phyloP scores from a whole-genome alignment of 371 early-diverging fungal genomes.

The Synchytrium microbalum region DNA sequence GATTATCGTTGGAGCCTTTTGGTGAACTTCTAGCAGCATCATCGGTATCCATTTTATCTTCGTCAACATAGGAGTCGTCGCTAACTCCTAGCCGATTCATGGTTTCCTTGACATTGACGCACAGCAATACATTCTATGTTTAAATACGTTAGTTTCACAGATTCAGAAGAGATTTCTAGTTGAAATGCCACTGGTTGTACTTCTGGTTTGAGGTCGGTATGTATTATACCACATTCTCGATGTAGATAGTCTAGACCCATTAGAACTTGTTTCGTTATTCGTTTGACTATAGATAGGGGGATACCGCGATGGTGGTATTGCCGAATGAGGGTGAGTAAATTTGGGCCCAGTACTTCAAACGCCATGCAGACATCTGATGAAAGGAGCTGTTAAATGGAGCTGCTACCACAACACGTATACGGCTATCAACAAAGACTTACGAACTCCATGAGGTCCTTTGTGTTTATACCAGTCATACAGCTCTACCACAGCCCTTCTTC shows the following conservation, averaged over 20 bases:
- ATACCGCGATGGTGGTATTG: constrained; percentile 72
- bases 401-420: background rate
- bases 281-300: constrained; percentile 74
- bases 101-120: constrained; percentile 71
- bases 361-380: constrained; percentile 84
- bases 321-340: constrained; percentile 75
- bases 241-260: constrained; percentile 91
- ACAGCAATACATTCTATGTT: constrained; percentile 75
- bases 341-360: constrained; percentile 94
- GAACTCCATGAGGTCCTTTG: constrained; percentile 82
- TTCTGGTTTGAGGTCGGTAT: constrained; percentile 97
- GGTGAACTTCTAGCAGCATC: background rate
- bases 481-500: constrained; percentile 67
- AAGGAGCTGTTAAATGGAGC: constrained; percentile 1
- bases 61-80: background rate
- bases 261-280: constrained; percentile 78
- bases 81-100: constrained; percentile 32
- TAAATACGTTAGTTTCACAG: background rate
- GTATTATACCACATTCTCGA: constrained; percentile 93
- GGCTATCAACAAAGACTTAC: constrained; percentile 18
- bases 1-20: background rate
- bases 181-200: too few relatives aligned
- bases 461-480: constrained; percentile 84
- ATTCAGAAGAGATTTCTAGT: too few relatives aligned
- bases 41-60: background rate